Conservation (phyloP, 345 rosid species). For the Boechera divaricarpa region DNA sequence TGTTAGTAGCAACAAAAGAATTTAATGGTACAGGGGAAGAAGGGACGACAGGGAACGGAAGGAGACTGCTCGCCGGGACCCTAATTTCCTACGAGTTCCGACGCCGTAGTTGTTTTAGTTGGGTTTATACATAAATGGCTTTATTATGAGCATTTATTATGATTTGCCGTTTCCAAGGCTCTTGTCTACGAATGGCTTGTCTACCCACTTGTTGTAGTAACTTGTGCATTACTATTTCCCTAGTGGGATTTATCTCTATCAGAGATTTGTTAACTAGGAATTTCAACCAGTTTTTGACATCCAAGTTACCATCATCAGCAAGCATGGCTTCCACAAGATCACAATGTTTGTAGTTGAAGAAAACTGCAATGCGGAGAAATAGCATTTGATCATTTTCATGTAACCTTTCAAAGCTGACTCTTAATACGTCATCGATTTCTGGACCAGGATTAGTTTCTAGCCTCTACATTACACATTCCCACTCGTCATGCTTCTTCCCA, state of each 20-base stretch:
- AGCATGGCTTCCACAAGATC: slow-evolving; percentile 10
- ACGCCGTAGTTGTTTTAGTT: too few species aligned
- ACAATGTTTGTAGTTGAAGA: slow-evolving; percentile 18
- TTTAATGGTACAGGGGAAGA: too few species aligned
- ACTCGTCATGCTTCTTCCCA: not conserved
- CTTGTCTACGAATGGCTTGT: slow-evolving; percentile 4
- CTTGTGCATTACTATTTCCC: slow-evolving; percentile 40
- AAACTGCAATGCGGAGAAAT: slow-evolving; percentile 49
- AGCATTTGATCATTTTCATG: slow-evolving; percentile 2
- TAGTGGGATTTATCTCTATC: not conserved
- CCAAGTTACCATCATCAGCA: not conserved
- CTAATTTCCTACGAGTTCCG: too few species aligned
- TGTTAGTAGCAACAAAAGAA: too few species aligned
- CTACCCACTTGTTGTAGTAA: slow-evolving; percentile 41
- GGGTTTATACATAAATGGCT: too few species aligned
- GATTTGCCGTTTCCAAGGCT: slow-evolving; percentile 25
- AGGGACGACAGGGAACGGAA: too few species aligned
- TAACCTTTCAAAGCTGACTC: slow-evolving; percentile 44
- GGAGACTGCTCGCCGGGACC: too few species aligned
- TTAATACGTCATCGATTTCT: slow-evolving; percentile 4
- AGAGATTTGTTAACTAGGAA: slow-evolving; percentile 30
- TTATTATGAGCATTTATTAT: not conserved
- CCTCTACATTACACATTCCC: slow-evolving; percentile 21
- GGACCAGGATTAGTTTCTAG: not conserved
- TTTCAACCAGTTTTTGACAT: not conserved